Base-by-base conservation (phyloP, 1,284 basidiomycete species). In the Pascua guehoae region DNA sequence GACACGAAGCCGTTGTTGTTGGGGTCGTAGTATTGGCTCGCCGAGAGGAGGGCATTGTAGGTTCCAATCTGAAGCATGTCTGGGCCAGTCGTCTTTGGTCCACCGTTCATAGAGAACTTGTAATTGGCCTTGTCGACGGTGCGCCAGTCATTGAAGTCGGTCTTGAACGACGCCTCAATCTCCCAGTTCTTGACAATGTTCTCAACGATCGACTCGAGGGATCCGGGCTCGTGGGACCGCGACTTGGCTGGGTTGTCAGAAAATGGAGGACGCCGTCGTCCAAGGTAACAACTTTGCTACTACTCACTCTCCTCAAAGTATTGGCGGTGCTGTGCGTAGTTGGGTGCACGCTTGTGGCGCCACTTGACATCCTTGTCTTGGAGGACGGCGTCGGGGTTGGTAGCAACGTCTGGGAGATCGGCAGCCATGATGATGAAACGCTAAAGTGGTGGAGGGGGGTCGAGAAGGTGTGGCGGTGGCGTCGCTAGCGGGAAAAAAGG, bases 131-230 rank as follows among this genome's bases (percentile, higher is more conserved):
- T 49, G 53, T 51, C 57, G 47, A 59, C 49, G 42, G 53, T 59
- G 39, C 57, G 53, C 57, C 58, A 60, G 24, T 60, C 55, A 36
- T 56, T 51, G 48, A 57, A 53, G 52, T 57, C 47, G 49, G 58
- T 60, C 58, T 60, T 60, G 58, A 51, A 60, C 24, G 54, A 57
- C 10, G 58, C 58, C 58, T 60, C 58, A 39, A 60, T 60, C 49
- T 60, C 58, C 58, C 58, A 60, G 58, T 60, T 60, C 58, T 60
- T 60, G 36, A 60, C 58, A 17, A 60, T 52, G 55, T 60, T 60
- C 49, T 51, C 49, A 42, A 57, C 58, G 50, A 60, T 56, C 41
- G 47, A 44, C 45, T 50, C 44, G 41, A 60, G 58, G 45, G 58
- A 60, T 2, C 58, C 58, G 7, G 51, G 51, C 24, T 41, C 52